Percentiles rank a stretch among this genome's conserved stretches.
phyloP scores from a whole-genome alignment of 805 yeast species.

The Starmerella geochares region DNA sequence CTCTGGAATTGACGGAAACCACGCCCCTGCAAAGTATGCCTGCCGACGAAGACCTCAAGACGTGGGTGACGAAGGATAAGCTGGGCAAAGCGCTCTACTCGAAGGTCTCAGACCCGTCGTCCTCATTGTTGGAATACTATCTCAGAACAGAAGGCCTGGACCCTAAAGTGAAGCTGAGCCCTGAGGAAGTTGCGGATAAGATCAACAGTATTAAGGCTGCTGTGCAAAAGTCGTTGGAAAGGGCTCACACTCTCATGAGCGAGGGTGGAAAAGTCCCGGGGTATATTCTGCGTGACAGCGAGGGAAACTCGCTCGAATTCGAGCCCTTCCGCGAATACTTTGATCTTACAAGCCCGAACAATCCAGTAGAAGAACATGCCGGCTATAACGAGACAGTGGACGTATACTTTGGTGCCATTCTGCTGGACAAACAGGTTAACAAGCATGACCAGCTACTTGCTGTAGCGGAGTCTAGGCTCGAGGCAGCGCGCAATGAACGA shows the following conservation, averaged over 20 bases:
- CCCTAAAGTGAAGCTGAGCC: constrained; percentile 33
- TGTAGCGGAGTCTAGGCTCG: constrained; percentile 63
- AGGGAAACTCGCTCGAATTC: constrained; percentile 24
- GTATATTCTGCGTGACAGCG: constrained; percentile 17
- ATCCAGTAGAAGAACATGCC: constrained; percentile 30
- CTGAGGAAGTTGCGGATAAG: constrained; percentile 21
- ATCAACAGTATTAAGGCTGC: constrained; percentile 21
- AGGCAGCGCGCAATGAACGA: constrained; percentile 66
- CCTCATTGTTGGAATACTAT: constrained; percentile 60
- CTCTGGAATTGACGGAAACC: constrained; percentile 23
- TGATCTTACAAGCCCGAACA: constrained; percentile 33
- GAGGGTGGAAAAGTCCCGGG: constrained; percentile 13
- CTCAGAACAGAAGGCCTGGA: constrained; percentile 41
- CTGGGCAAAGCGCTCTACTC: constrained; percentile 60
- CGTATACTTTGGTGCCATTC: constrained; percentile 71
- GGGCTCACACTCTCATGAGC: constrained; percentile 18
- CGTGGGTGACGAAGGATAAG: constrained; percentile 17
- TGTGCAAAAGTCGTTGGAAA: constrained; percentile 31
- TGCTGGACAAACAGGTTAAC: constrained; percentile 66
- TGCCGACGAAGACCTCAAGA: constrained; percentile 44
- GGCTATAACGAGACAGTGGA: constrained; percentile 81
- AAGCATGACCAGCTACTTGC: constrained; percentile 48
- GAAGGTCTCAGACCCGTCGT: constrained; percentile 62
- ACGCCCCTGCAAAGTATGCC: constrained; percentile 31
- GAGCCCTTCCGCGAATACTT: constrained; percentile 27